phyloP scores from a whole-genome alignment of 192 early-diverging fungal species.

The Coemansia sp. region DNA sequence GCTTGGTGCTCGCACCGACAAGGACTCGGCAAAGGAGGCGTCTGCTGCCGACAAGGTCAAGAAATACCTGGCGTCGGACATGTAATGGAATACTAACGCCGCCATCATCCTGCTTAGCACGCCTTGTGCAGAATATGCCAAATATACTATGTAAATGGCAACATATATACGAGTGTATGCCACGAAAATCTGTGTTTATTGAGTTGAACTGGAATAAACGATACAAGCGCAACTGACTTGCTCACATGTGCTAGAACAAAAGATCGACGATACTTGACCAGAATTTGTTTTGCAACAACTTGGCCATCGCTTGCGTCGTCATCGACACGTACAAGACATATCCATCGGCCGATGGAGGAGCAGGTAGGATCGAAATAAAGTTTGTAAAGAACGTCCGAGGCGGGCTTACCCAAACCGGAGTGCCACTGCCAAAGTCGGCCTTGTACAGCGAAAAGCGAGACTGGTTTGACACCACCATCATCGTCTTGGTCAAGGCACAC shows the following conservation, averaged over 20 bases:
- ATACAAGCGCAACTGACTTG: too few species aligned
- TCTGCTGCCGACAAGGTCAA: conserved; percentile 42
- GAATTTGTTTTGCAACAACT: not conserved
- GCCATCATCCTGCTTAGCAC: too few species aligned
- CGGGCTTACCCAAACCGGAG: conserved; percentile 15
- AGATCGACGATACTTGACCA: not conserved
- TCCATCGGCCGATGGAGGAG: not conserved
- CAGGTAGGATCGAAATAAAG: not conserved
- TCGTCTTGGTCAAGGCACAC: not conserved
- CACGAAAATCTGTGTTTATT: too few species aligned
- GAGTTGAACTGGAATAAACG: too few species aligned
- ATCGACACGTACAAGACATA: conserved; percentile 4
- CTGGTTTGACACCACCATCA: conserved; percentile 16
- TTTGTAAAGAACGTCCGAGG: too few species aligned
- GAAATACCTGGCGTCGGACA: too few species aligned
- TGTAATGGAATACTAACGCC: too few species aligned
- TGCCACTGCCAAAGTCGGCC: conserved; percentile 24
- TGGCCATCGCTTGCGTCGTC: not conserved
- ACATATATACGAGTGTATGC: too few species aligned
- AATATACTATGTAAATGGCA: too few species aligned
- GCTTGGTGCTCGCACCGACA: conserved; percentile 47
- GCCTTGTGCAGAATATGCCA: too few species aligned
- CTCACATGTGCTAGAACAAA: not conserved
- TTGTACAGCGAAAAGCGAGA: conserved; percentile 16
- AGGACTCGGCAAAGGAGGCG: conserved; percentile 31